phyloP scores from a whole-genome alignment of 2,329 filamentous ascomycete species.

The Neonectria faginata region DNA sequence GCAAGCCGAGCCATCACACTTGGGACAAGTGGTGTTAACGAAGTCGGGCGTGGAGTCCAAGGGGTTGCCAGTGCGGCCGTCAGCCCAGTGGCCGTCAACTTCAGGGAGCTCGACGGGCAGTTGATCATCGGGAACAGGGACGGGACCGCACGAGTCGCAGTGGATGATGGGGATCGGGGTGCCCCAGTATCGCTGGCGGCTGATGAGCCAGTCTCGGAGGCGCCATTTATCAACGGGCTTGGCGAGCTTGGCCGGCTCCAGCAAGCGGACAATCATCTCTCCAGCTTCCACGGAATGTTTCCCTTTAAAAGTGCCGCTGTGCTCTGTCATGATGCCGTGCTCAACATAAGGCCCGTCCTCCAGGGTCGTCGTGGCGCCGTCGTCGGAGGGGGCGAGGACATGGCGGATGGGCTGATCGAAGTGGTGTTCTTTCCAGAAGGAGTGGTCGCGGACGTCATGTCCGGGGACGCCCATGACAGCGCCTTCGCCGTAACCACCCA shows the following conservation, averaged over 20 bases:
- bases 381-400: conserved; percentile 68
- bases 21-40: conserved; percentile 80
- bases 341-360: conserved; percentile 69
- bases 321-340: conserved; percentile 74
- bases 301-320: conserved; percentile 74
- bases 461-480: conserved; percentile 94
- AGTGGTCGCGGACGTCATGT: conserved; percentile 82
- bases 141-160: conserved; percentile 79
- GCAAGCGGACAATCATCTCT: conserved; percentile 67
- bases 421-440: conserved; percentile 82
- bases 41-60: conserved; percentile 78
- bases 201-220: conserved; percentile 89
- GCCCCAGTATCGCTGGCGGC: conserved; percentile 93
- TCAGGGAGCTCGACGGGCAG: conserved; percentile 82
- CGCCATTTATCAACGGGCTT: conserved; percentile 79
- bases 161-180: conserved; percentile 91
- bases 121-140: conserved; percentile 80
- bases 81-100: conserved; percentile 75
- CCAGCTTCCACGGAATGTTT: conserved; percentile 73
- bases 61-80: conserved; percentile 79
- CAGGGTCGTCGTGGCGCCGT: conserved; percentile 58
- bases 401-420: conserved; percentile 69
- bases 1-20: conserved; percentile 76
- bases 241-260: conserved; percentile 68
- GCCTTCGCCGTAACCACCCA: conserved; percentile 86